Evolutionary conservation across 1,139 yeast genomes (phyloP).

Genomic region (Taphrina sp.): DNA sequence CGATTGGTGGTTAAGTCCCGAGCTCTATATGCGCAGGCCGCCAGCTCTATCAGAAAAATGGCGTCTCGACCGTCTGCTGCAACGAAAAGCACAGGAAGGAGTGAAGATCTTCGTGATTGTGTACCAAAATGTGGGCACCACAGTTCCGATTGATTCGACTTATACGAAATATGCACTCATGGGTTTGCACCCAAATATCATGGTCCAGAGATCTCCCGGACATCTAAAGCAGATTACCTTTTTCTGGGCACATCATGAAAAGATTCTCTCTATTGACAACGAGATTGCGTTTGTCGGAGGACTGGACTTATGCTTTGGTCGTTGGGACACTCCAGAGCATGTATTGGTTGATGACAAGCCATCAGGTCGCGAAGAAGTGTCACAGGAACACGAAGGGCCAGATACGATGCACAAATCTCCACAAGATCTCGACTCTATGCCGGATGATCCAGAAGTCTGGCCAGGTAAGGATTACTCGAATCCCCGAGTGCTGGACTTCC

Average conservation of each 20-base stretch:
- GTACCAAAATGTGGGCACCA: conserved; percentile 91
- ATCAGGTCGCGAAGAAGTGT: conserved; percentile 33
- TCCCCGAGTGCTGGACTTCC: conserved; percentile 88
- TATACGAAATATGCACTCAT: conserved; percentile 92
- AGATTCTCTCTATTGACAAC: conserved; percentile 80
- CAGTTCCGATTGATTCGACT: conserved; percentile 88
- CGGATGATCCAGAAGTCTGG: conserved; percentile 56
- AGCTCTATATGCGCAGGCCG: conserved; percentile 85
- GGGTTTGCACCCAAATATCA: conserved; percentile 80
- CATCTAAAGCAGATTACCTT: conserved; percentile 89
- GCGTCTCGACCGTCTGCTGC: conserved; percentile 83
- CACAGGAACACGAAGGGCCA: conserved; percentile 14
- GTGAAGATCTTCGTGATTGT: conserved; percentile 89
- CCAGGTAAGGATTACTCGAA: conserved; percentile 98
- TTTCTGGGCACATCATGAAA: conserved; percentile 99
- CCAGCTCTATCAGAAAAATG: conserved; percentile 93
- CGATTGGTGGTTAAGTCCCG: conserved; percentile 99
- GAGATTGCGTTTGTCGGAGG: conserved; percentile 93
- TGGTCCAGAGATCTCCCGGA: conserved; percentile 90
- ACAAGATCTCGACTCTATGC: conserved; percentile 45
- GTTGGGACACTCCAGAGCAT: conserved; percentile 96
- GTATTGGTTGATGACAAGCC: conserved; percentile 70
- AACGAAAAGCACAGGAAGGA: conserved; percentile 89
- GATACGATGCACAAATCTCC: conserved; percentile 38
- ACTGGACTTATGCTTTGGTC: conserved; percentile 88